A percentile compares a stretch with the other conserved stretches of the same genome.
Conservation (phyloP, 495 filamentous ascomycete species). For the Xylaria telfairii region DNA sequence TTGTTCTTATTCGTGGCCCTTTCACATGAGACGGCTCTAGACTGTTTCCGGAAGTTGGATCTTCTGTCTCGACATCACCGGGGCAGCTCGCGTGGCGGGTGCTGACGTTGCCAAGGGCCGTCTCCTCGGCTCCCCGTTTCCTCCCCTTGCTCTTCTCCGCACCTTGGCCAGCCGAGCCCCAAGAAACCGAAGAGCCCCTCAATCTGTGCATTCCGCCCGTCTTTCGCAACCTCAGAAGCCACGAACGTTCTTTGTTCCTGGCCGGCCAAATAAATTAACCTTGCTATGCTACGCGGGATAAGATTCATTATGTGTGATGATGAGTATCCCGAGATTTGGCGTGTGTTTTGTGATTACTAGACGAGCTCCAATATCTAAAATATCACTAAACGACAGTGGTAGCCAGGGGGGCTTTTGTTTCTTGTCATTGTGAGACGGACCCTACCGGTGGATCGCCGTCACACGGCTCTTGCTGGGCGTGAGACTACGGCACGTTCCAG, state of each 20-base stretch:
- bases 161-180: constrained; percentile 4
- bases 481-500: not conserved
- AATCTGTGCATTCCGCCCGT: constrained; percentile 3
- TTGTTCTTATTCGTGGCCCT: not conserved
- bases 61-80: not conserved
- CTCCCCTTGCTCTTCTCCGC: not conserved
- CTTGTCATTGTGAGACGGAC: not conserved
- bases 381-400: not conserved
- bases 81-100: not conserved
- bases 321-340: not conserved
- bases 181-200: not conserved
- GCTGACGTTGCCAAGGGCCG: not conserved
- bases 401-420: not conserved
- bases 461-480: not conserved
- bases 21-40: not conserved
- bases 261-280: not conserved
- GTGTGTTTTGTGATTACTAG: not conserved
- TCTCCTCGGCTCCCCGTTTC: constrained; percentile 6
- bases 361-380: not conserved
- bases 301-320: not conserved
- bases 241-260: not conserved
- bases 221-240: not conserved
- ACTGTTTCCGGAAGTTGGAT: not conserved
- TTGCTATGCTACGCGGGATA: too few relatives aligned
- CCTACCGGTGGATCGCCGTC: not conserved